Percentiles rank a stretch among this genome's conserved stretches.
These are phyloP conservation scores for Mycena capillaripes DNA, from an alignment of 768 basidiomycete species.

Conservation along the genomic window DNA sequence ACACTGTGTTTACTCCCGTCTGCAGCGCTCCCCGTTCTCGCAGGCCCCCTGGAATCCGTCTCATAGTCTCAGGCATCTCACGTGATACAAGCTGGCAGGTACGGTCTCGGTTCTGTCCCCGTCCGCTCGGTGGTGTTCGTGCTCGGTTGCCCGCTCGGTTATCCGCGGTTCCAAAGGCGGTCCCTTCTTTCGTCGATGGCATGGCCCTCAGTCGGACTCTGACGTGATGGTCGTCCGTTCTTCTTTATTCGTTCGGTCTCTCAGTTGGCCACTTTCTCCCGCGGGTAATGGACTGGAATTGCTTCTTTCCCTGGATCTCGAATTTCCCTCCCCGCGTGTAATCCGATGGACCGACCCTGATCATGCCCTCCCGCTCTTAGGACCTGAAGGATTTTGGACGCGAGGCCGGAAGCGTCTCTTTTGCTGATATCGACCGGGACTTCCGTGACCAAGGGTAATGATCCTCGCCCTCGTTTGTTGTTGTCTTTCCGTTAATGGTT, in stretches of 20 bases:
- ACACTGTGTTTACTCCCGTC: neutral
- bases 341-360: conserved; percentile 58
- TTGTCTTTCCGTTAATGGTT: neutral
- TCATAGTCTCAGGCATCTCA: conserved; percentile 91
- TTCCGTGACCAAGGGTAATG: conserved; percentile 89
- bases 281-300: conserved; percentile 21
- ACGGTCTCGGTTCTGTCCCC: conserved; percentile 52
- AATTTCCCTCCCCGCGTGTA: conserved; percentile 25
- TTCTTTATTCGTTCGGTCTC: conserved; percentile 1
- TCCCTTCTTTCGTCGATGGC: conserved; percentile 30
- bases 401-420: conserved; percentile 92
- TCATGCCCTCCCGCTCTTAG: conserved; percentile 67
- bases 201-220: conserved; percentile 33
- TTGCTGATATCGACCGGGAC: conserved; percentile 95
- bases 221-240: conserved; percentile 25
- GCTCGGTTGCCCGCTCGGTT: conserved; percentile 6
- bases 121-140: conserved; percentile 18
- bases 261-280: conserved; percentile 1
- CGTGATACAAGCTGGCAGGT: conserved; percentile 99
- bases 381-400: conserved; percentile 99
- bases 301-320: conserved; percentile 34
- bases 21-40: conserved; percentile 72
- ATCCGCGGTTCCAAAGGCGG: conserved; percentile 19
- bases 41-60: conserved; percentile 84
- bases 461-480: conserved; percentile 3